phyloP scores from a whole-genome alignment of 1,284 basidiomycete genomes.

The Marasmius sp. region DNA sequence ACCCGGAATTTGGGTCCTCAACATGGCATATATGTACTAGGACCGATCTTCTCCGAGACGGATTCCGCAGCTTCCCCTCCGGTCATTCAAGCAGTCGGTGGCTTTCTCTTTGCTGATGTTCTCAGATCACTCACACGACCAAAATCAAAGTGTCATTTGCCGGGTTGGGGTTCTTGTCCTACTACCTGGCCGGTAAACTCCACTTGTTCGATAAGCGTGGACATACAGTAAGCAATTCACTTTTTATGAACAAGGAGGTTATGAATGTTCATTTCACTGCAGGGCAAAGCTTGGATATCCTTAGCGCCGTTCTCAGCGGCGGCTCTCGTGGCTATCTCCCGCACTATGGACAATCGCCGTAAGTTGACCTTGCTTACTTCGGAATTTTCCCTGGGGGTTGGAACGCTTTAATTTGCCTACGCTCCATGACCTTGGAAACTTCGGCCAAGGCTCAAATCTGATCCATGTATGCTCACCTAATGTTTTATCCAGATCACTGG shows the following conservation, averaged over 20 bases:
- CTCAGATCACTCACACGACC: conserved; percentile 1
- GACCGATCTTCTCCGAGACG: conserved; percentile 69
- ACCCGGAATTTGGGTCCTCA: conserved; percentile 76
- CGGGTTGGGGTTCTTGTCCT: conserved; percentile 86
- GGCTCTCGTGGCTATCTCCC: conserved; percentile 85
- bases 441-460: no score
- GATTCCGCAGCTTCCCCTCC: conserved; percentile 92
- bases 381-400: background rate
- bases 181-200: conserved; percentile 90
- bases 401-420: background rate
- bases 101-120: background rate
- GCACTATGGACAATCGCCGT: conserved; percentile 90
- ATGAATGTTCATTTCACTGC: conserved; percentile 1
- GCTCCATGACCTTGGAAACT: background rate
- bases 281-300: conserved; percentile 86
- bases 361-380: conserved; percentile 25
- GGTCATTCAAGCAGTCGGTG: conserved; percentile 83
- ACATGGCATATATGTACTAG: conserved; percentile 81
- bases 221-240: conserved; percentile 56
- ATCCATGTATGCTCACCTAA: background rate
- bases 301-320: conserved; percentile 79
- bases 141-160: conserved; percentile 77
- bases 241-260: background rate
- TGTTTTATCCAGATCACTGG: conserved; percentile 69
- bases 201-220: conserved; percentile 87